Base-by-base conservation (phyloP, 2,329 filamentous ascomycete species). In the Parafenestella ontariensis region DNA sequence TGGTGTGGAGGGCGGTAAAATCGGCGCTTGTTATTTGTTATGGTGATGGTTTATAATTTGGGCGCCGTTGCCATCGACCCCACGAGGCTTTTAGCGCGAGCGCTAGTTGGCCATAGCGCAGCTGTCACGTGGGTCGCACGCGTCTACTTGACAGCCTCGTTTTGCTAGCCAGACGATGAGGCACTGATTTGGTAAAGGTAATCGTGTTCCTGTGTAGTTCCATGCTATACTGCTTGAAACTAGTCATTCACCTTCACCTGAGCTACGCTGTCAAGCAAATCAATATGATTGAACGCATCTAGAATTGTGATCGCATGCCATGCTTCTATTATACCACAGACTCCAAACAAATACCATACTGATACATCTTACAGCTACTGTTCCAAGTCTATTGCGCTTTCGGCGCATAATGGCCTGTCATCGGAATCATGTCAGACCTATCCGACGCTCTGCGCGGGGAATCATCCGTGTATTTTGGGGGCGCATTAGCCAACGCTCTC, bases 21-120 rank as follows among this genome's bases (percentile, higher is more conserved):
- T 40, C 5, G 49, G 54, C 23, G 51, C 56, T 59, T 34, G 55
- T 54, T 70, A 64, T 69, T 70, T 70, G 63, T 70, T 68, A 63
- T 64, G 61, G 49, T 49, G 48, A 49, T n/a, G n/a, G n/a, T n/a
- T n/a, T n/a, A 47, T 50, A 45, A 52, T 50, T 49, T 52, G 56
- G 33, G 56, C n/a, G n/a, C 55, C 55, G 56, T 56, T 49, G 53
- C 56, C 60, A 62, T 61, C 54, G 55, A 56, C 62, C 59, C 59
- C 64, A 63, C 61, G 49, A 55, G 18, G 29, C 29, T 26, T 34
- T 60, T 59, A 60, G 52, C 51, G 50, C 31, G 37, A 33, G n/a
- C 42, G 21, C 41, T 46, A 49, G 24, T 26, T 26, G 9, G 24
- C 24, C 24, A 26, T 9, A 26, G 24, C 24, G 9, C 24, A 26